A percentile compares a stretch with the other conserved stretches of the same genome.
These are phyloP conservation scores for barley (Hordeum vulgare) DNA, from an alignment of 176 grass and related monocot species.

Conservation along the genomic window DNA sequence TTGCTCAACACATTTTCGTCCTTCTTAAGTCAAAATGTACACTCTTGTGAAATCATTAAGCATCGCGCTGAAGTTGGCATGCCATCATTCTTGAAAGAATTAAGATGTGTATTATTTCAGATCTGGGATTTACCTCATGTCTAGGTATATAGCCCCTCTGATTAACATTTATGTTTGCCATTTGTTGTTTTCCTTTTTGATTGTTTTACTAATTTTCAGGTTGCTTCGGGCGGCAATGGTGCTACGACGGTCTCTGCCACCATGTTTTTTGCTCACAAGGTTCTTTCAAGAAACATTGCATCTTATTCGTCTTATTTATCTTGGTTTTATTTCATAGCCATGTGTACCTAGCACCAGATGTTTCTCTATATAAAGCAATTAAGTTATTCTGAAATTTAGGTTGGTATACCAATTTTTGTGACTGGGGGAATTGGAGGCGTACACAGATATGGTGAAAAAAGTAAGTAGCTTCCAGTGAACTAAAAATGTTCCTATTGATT, in stretches of 20 bases:
- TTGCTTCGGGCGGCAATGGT: conserved; percentile 63
- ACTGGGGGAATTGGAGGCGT: conserved; percentile 81
- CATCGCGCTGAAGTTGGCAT: background rate
- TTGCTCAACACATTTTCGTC: background rate
- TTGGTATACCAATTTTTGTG: conserved; percentile 87
- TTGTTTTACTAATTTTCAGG: conserved; percentile 37
- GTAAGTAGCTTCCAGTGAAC: conserved; percentile 41
- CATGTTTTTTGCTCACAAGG: conserved; percentile 95
- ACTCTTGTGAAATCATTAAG: background rate
- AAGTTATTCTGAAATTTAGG: conserved; percentile 40
- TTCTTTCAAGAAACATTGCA: background rate
- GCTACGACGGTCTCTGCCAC: conserved; percentile 93
- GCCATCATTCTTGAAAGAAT: background rate
- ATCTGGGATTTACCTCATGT: background rate
- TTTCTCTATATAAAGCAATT: background rate
- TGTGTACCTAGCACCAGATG: background rate
- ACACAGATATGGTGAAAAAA: conserved; percentile 81
- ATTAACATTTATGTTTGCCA: conserved; percentile 2
- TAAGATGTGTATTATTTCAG: background rate
- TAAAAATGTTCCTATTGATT: background rate
- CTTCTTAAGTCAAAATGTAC: background rate
- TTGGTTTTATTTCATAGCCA: background rate
- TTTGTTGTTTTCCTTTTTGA: background rate
- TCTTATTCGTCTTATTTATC: background rate
- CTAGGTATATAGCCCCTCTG: background rate